Evolutionary conservation across 1,284 basidiomycete genomes (phyloP), one percentile per base, ranked within the genome.

Genomic region (Cryptococcus maquisensis): DNA sequence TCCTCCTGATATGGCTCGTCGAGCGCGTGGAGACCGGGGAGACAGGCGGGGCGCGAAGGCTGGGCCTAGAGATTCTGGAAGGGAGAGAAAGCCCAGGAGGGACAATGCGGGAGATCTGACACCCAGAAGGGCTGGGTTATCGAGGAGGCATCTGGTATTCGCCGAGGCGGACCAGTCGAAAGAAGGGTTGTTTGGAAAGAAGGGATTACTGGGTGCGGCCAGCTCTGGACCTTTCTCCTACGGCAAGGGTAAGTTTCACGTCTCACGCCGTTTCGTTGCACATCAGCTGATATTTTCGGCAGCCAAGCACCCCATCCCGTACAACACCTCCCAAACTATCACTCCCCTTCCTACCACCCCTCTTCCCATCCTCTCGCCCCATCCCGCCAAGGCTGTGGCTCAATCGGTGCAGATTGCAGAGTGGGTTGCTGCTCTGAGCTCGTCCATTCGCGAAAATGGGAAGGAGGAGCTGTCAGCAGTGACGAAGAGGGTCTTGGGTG

Each of bases 121-220:
- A 35, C 46, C 54, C 36, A 53, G 52, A 41, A 54, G 52, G 36
- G 54, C 43, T 9, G 47, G 48, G 51, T 21, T 50, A 41, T 51
- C 51, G 26, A 53, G 38, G 42, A 28, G 54, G 41, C 50, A 55
- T 36, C 37, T 60, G 26, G 48, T 55, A 2, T 47, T 54, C 3
- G 55, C 54, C 26, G 42, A 24, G 6, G 42, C 51, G 21, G 58
- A 60, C 40, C 58, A 60, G 32, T 54, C 52, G 4, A n/a, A 50
- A 41, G 37, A 52, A 16, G 59, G 52, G n/a, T 38, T 60, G 41
- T 61, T 61, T 32, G 59, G 59, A 10, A 57, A 47, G 41, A 42
- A 46, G 21, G 26, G 43, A 35, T 38, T 61, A 20, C 10, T 61
- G 8, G 26, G 20, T 15, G n/a, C n/a, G 8, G 15, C 18, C 13